These are phyloP conservation scores for Zarea fungicola DNA, from an alignment of 2,329 filamentous ascomycete species.

Conservation along the genomic window DNA sequence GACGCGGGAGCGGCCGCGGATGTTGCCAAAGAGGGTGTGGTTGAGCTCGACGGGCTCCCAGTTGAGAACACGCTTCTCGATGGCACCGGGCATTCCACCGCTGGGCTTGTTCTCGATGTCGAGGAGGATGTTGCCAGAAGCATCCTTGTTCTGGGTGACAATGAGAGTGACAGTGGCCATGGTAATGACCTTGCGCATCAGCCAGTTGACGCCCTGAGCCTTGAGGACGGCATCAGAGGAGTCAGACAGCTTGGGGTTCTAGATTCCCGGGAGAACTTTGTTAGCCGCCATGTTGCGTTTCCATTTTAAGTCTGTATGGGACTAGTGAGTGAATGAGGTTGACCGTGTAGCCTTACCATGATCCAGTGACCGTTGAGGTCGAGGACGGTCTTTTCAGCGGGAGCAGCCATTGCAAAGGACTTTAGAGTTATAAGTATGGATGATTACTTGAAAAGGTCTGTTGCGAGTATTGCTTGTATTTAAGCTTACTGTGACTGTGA, in stretches of 20 bases:
- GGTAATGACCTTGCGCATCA: constrained; percentile 19
- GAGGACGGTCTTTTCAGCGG: constrained; percentile 12
- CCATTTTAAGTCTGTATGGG: neutral
- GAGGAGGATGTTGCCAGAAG: constrained; percentile 14
- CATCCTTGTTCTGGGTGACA: constrained; percentile 15
- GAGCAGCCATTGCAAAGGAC: constrained; percentile 9
- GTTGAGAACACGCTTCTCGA: constrained; percentile 17
- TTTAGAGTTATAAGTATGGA: neutral
- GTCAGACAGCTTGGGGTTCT: constrained; percentile 15
- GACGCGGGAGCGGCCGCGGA: constrained; percentile 16
- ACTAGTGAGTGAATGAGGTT: neutral
- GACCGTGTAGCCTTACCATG: constrained; percentile 9
- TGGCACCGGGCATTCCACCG: constrained; percentile 12
- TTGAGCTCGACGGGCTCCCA: constrained; percentile 16
- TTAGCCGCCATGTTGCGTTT: constrained; percentile 3
- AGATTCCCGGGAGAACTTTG: neutral
- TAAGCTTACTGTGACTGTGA: neutral
- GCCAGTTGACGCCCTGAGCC: constrained; percentile 18
- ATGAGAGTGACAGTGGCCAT: constrained; percentile 15
- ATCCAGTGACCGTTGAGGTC: constrained; percentile 14
- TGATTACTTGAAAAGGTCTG: neutral
- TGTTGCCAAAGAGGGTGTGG: constrained; percentile 19
- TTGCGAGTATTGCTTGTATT: neutral
- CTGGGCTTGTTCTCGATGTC: constrained; percentile 18
- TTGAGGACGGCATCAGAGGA: constrained; percentile 17